phyloP scores from a whole-genome alignment of 495 filamentous ascomycete species.

The Evernia prunastri region DNA sequence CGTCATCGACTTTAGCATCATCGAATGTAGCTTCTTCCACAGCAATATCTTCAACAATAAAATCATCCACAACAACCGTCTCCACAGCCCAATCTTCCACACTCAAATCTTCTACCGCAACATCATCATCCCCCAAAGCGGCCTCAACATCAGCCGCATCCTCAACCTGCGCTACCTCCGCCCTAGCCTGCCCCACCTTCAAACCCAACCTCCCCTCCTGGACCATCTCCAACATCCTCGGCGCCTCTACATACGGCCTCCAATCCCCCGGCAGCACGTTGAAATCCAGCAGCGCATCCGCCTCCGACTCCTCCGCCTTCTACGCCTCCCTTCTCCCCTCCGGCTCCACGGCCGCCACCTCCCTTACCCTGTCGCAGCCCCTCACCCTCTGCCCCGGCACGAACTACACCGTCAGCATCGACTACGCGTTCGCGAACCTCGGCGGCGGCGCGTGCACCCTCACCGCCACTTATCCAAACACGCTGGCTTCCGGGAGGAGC shows the following conservation, averaged over 20 bases:
- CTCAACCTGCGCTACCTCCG: not conserved
- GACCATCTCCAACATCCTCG: slow-evolving; percentile 1
- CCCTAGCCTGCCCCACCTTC: not conserved
- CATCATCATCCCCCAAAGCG: not conserved
- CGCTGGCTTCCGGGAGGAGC: not conserved
- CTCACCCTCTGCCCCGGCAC: not conserved
- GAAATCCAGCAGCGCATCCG: not conserved
- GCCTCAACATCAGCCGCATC: not conserved
- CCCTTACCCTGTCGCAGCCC: slow-evolving; percentile 1
- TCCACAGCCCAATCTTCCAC: not conserved
- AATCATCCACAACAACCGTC: not conserved
- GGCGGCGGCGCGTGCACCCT: not conserved
- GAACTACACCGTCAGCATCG: slow-evolving; percentile 5
- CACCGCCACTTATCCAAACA: not conserved
- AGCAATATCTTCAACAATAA: not conserved
- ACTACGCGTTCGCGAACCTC: not conserved
- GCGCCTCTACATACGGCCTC: slow-evolving; percentile 2
- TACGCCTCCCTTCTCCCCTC: slow-evolving; percentile 1
- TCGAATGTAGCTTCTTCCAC: not conserved
- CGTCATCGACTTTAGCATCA: too few species aligned
- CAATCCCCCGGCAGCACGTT: slow-evolving; percentile 3
- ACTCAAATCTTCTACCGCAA: not conserved
- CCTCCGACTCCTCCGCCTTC: slow-evolving; percentile 1
- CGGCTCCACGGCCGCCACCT: not conserved
- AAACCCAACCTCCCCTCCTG: slow-evolving; percentile 1